Evolutionary conservation across 768 basidiomycete genomes (phyloP).

Genomic region (Hirschioporus abietinus): DNA sequence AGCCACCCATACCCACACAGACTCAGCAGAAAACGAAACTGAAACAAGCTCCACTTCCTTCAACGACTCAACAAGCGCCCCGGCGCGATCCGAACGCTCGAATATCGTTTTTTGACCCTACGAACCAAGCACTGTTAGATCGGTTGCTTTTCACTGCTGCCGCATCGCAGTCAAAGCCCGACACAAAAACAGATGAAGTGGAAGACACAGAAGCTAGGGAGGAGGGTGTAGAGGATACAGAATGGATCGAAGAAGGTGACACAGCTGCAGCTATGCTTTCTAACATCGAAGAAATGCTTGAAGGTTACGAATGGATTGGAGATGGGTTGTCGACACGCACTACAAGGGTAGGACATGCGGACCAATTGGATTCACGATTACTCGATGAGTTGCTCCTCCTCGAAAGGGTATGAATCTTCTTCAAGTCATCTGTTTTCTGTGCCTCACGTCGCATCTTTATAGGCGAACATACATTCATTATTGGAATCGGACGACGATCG

Average conservation of each 20-base stretch:
- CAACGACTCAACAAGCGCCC: constrained; percentile 19
- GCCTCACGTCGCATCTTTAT: constrained; percentile 7
- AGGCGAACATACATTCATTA: constrained; percentile 98
- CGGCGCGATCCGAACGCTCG: constrained; percentile 65
- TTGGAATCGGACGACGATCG: constrained; percentile 87
- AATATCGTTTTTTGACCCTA: constrained; percentile 78
- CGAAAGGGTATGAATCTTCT: constrained; percentile 63
- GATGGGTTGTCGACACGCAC: constrained; percentile 68
- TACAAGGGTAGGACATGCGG: constrained; percentile 68
- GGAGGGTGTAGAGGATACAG: constrained; percentile 16
- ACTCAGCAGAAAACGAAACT: background rate
- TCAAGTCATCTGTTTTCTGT: background rate
- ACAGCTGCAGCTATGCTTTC: constrained; percentile 76
- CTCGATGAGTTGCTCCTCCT: constrained; percentile 88
- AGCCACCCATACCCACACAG: background rate
- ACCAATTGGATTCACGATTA: constrained; percentile 86
- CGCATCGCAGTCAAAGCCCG: constrained; percentile 18
- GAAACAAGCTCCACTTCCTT: constrained; percentile 9
- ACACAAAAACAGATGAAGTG: constrained; percentile 34
- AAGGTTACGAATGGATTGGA: constrained; percentile 96
- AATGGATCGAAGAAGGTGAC: constrained; percentile 47
- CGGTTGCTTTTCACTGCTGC: constrained; percentile 49
- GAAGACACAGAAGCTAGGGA: constrained; percentile 32
- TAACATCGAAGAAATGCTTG: constrained; percentile 97
- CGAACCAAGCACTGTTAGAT: constrained; percentile 69